Percentiles rank a stretch among this genome's conserved stretches.
Conservation (phyloP, 2,329 filamentous ascomycete species). For the Pestalotiopsis sp. region DNA sequence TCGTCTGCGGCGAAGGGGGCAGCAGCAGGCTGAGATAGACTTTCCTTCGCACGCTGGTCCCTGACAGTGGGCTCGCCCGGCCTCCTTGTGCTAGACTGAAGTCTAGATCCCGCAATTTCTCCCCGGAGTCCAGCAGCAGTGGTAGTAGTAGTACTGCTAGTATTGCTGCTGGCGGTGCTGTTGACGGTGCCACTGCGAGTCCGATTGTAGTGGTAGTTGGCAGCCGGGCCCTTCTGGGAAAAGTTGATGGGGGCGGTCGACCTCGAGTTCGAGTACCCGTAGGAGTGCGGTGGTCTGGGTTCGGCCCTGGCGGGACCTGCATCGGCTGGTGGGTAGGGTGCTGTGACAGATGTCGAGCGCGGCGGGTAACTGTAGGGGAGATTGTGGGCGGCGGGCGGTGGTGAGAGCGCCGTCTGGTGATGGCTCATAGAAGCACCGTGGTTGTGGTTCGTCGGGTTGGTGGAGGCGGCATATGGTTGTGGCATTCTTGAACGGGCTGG, state of each 20-base stretch:
- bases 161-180: not conserved
- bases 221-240: conserved; percentile 8
- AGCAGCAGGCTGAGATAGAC: conserved; percentile 7
- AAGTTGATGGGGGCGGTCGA: conserved; percentile 6
- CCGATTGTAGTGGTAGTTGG: conserved; percentile 17
- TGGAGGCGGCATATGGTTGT: conserved; percentile 18
- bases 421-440: conserved; percentile 13
- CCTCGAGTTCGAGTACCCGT: not conserved
- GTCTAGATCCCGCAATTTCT: conserved; percentile 11
- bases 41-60: conserved; percentile 9
- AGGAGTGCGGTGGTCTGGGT: not conserved
- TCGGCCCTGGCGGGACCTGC: not conserved
- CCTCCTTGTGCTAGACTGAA: conserved; percentile 8
- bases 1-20: conserved; percentile 16
- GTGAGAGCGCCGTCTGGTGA: conserved; percentile 6
- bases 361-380: conserved; percentile 10
- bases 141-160: not conserved
- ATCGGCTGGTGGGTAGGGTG: not conserved
- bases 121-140: conserved; percentile 1
- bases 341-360: not conserved
- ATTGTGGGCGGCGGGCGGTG: conserved; percentile 6
- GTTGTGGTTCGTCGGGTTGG: conserved; percentile 12
- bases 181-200: conserved; percentile 11
- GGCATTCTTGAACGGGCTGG: conserved; percentile 14
- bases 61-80: conserved; percentile 3